Evolutionary conservation across 2,329 filamentous ascomycete species (phyloP).

Genomic region (Orbilia brochopaga): DNA sequence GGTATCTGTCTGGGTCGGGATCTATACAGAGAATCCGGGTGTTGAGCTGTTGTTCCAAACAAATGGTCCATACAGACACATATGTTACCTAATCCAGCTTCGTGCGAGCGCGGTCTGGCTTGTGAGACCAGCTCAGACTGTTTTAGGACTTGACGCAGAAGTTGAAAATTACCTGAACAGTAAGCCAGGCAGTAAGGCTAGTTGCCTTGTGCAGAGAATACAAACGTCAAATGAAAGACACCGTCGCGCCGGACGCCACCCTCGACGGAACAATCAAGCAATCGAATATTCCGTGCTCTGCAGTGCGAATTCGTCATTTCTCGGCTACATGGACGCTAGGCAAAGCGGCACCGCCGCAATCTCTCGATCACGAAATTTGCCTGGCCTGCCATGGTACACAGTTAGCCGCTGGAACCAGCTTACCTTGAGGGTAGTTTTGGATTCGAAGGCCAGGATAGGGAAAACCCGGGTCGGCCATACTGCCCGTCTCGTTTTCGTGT

Average conservation of each 20-base stretch:
- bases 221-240: neutral
- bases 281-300: neutral
- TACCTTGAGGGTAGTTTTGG: neutral
- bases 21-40: no score
- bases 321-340: neutral
- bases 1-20: no score
- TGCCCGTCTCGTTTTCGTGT: slow-evolving; percentile 5
- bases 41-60: no score
- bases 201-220: no score
- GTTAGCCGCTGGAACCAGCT: neutral
- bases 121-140: no score
- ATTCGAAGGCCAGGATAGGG: slow-evolving; percentile 35
- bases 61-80: no score
- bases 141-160: no score
- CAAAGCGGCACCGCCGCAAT: neutral
- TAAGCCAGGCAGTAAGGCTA: no score
- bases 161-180: no score
- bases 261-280: neutral
- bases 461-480: slow-evolving; percentile 32
- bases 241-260: slow-evolving; percentile 4
- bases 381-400: neutral
- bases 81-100: no score
- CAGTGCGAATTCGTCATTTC: neutral
- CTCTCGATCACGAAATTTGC: neutral
- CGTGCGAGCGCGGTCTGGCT: no score